phyloP scores from a whole-genome alignment of 1,139 yeast species.

The Pichia sorboxylosa region DNA sequence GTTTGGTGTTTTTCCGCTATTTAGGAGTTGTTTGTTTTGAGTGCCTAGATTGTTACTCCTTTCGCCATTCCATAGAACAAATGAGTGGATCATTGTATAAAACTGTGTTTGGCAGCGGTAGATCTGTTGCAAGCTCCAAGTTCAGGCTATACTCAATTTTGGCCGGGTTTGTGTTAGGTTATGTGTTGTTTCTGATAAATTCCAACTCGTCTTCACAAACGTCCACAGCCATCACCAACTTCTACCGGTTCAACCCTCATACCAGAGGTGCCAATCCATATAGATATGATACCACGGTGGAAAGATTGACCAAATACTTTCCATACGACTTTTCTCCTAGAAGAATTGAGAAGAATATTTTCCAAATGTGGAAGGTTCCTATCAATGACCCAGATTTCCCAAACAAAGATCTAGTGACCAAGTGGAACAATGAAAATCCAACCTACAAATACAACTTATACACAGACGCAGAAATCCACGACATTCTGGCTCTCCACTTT shows the following conservation, averaged over 20 bases:
- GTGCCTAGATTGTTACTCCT: too few relatives aligned
- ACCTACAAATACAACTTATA: constrained; percentile 52
- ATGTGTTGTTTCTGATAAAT: constrained; percentile 16
- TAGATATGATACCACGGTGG: constrained; percentile 21
- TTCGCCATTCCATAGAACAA: too few relatives aligned
- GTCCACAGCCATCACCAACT: constrained; percentile 18
- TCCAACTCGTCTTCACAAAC: constrained; percentile 15
- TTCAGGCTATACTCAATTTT: constrained; percentile 16
- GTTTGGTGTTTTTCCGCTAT: too few relatives aligned
- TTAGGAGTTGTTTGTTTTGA: too few relatives aligned
- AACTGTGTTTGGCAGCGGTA: not conserved
- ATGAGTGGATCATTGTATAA: not conserved
- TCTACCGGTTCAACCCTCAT: constrained; percentile 22
- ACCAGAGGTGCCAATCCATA: constrained; percentile 24
- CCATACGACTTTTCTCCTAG: constrained; percentile 23
- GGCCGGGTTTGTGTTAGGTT: constrained; percentile 19
- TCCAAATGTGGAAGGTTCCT: constrained; percentile 94
- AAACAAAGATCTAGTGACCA: constrained; percentile 27
- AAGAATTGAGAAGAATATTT: constrained; percentile 84
- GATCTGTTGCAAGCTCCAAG: too few relatives aligned
- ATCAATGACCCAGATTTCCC: constrained; percentile 48
- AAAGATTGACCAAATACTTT: constrained; percentile 20
- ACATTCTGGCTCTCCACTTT: constrained; percentile 18
- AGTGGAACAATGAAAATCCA: constrained; percentile 52
- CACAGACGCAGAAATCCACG: constrained; percentile 38